Evolutionary conservation across 345 rosid genomes (phyloP).

Genomic region (Eucalyptus microcorys): DNA sequence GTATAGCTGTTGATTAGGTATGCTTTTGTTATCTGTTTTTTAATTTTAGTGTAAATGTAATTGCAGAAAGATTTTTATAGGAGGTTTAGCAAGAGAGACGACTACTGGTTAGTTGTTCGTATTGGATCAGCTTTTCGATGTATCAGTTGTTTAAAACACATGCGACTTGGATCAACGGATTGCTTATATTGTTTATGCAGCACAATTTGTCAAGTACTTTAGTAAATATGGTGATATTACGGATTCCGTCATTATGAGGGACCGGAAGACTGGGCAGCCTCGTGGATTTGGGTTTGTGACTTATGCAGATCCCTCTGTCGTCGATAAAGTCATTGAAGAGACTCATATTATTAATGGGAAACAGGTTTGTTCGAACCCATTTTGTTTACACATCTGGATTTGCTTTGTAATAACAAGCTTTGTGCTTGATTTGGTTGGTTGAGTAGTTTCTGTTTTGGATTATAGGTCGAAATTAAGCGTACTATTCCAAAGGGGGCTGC

Average conservation of each 20-base stretch:
- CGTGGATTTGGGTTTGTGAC: conserved; percentile 98
- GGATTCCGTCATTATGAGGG: conserved; percentile 95
- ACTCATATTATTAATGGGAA: conserved; percentile 71
- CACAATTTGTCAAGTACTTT: conserved; percentile 68
- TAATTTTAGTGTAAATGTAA: conserved; percentile 3
- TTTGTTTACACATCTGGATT: neutral
- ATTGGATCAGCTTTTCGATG: neutral
- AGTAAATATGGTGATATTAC: conserved; percentile 85
- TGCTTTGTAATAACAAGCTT: neutral
- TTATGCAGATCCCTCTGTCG: conserved; percentile 81
- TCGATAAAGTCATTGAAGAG: conserved; percentile 75
- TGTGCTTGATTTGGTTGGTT: neutral
- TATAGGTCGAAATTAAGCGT: conserved; percentile 85
- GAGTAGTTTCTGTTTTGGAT: neutral
- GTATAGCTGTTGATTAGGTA: conserved; percentile 42
- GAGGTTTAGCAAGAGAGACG: conserved; percentile 19
- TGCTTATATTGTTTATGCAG: conserved; percentile 28
- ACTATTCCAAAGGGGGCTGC: conserved; percentile 85
- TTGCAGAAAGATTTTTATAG: conserved; percentile 17
- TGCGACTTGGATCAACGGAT: neutral
- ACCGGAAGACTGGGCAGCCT: conserved; percentile 82
- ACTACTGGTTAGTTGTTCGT: conserved; percentile 9
- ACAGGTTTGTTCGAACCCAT: neutral
- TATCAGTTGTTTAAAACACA: neutral
- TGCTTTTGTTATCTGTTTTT: neutral